phyloP scores from a whole-genome alignment of 179 eudicot genomes.

The Silene noctiflora region DNA sequence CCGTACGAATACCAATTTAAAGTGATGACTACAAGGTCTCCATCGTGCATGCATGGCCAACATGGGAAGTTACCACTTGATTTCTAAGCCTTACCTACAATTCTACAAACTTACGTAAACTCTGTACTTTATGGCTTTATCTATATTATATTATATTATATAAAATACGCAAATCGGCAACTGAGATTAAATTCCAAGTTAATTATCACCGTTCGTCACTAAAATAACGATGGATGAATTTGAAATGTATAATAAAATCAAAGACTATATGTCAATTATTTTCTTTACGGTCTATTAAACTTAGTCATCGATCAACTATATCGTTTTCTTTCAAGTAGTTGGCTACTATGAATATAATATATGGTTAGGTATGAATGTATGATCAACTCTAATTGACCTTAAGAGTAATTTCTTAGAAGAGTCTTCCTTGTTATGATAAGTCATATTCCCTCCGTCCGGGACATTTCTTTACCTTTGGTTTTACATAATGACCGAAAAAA shows the following conservation, averaged over 20 bases:
- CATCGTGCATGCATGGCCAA: slow-evolving; percentile 18
- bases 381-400: neutral
- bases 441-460: too few relatives aligned
- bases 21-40: neutral
- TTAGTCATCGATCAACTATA: neutral
- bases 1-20: neutral
- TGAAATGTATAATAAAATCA: neutral
- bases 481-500: too few relatives aligned
- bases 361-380: neutral
- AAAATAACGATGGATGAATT: neutral
- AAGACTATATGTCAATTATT: neutral
- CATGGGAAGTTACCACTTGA: slow-evolving; percentile 6
- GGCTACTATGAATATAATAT: neutral
- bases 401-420: neutral
- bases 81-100: slow-evolving; percentile 17
- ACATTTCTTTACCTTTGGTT: too few relatives aligned
- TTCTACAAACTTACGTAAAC: slow-evolving; percentile 8
- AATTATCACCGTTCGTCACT: neutral
- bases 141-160: neutral
- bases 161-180: neutral
- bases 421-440: neutral
- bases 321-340: neutral
- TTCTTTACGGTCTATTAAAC: neutral
- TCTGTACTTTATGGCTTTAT: neutral
- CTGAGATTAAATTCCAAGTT: neutral